These are phyloP conservation scores for Schrenkiella parvula DNA, from an alignment of 345 rosid genomes.

Conservation along the genomic window DNA sequence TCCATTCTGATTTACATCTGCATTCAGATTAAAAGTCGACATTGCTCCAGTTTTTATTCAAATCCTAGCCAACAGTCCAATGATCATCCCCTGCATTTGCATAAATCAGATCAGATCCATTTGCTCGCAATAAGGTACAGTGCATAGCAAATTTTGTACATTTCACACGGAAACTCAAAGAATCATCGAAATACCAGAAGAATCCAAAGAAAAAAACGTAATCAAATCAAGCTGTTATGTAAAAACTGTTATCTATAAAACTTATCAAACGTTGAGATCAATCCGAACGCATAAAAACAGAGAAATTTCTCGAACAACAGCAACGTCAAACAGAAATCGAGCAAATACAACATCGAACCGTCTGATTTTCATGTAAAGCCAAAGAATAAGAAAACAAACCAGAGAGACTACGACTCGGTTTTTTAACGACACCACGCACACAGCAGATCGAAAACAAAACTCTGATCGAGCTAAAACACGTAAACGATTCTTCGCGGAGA, in stretches of 20 bases:
- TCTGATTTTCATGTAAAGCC: neutral
- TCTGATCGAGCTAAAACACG: neutral
- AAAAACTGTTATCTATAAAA: neutral
- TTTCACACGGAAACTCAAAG: neutral
- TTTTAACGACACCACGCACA: neutral
- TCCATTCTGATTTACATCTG: slow-evolving; percentile 42
- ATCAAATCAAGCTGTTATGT: neutral
- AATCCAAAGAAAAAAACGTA: neutral
- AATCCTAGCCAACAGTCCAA: slow-evolving; percentile 6
- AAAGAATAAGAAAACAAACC: slow-evolving; percentile 5
- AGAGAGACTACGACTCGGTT: neutral
- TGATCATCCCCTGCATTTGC: slow-evolving; percentile 20
- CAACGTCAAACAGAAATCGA: neutral
- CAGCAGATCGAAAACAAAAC: slow-evolving; percentile 12
- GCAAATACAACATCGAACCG: neutral
- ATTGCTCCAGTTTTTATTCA: slow-evolving; percentile 30
- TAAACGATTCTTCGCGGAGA: neutral
- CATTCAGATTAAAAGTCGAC: slow-evolving; percentile 30
- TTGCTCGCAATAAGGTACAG: neutral
- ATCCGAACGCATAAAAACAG: neutral
- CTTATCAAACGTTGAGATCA: neutral
- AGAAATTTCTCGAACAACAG: neutral
- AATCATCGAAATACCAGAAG: neutral
- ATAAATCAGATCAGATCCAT: slow-evolving; percentile 9
- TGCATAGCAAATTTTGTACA: neutral